phyloP scores from a whole-genome alignment of 2,329 filamentous ascomycete genomes.

The Cadophora luteo-olivacea region DNA sequence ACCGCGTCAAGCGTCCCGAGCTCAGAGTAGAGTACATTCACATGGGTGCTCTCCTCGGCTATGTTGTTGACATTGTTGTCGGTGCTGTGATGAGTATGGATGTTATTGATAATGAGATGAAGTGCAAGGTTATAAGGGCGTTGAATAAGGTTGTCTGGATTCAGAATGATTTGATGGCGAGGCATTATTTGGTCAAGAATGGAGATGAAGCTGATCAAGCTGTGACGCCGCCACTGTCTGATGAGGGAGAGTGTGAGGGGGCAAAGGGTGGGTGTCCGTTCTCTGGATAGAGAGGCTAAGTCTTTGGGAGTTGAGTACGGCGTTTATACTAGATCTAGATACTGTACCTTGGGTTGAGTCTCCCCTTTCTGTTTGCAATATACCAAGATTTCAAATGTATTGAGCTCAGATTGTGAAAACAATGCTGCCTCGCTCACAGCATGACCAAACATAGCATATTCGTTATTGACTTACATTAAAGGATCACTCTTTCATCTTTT shows the following conservation, averaged over 20 bases:
- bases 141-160: slow-evolving; percentile 86
- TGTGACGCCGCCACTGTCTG: slow-evolving; percentile 16
- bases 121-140: slow-evolving; percentile 77
- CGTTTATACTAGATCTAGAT: too few relatives aligned
- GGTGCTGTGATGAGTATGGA: slow-evolving; percentile 72
- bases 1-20: slow-evolving; percentile 53
- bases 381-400: too few relatives aligned
- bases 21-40: slow-evolving; percentile 84
- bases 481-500: too few relatives aligned
- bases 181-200: slow-evolving; percentile 63
- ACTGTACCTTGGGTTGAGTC: too few relatives aligned
- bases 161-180: slow-evolving; percentile 86
- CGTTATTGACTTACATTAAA: too few relatives aligned
- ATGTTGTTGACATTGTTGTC: slow-evolving; percentile 79
- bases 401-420: too few relatives aligned
- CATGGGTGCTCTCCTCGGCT: slow-evolving; percentile 73
- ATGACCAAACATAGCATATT: too few relatives aligned
- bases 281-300: slow-evolving; percentile 21
- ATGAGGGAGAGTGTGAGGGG: slow-evolving; percentile 6
- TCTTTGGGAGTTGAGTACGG: not conserved
- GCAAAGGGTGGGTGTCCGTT: slow-evolving; percentile 30
- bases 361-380: too few relatives aligned
- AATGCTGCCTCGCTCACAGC: too few relatives aligned
- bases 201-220: slow-evolving; percentile 12
- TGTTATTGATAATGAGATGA: slow-evolving; percentile 68